Base-by-base conservation (phyloP, 192 early-diverging fungal species). In the Umbelopsis isabellina region DNA sequence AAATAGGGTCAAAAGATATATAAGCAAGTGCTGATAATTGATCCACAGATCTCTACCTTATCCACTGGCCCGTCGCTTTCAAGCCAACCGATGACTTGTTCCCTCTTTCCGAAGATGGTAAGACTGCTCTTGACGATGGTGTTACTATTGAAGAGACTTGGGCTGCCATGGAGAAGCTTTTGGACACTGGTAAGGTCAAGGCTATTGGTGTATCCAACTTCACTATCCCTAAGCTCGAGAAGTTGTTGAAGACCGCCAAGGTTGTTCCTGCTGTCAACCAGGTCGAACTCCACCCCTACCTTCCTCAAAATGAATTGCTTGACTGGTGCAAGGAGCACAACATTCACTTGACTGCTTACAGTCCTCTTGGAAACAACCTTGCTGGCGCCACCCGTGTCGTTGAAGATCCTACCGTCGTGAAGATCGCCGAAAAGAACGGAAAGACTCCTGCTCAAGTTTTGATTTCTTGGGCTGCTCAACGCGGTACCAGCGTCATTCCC, bases 41-140 rank as follows among this genome's bases (percentile, higher is more conserved):
- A 5, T 2, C 13, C 13, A 11, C 30, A 61, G 94, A 97, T 68
- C 69, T 95, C 44, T 92, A 93, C 68, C 79, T 97, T 45, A 86
- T 95, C 69, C 95, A 96, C 82, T 96, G 91, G 91, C 94, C 95
- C 0, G 69, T 86, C 27, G 88, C 92, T 3, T 82, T 61, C 30
- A 61, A 61, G 13, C 55, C 55, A 2, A 61, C 55, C 5, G 55
- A 61, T 27, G 55, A 61, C 4, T 33, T 61, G 12, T 61, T 61
- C 55, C 55, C 55, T 33, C 21, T 25, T 61, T 35, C 55, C 25
- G 55, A 25, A 13, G 55, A 61, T 35, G 55, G 55, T n/a, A 61
- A 61, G 27, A 16, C 15, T 15, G 55, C 30, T 6, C 25, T 61
- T 4, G 55, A 61, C 25, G 55, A 35, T 13, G 55, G 55, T 18